Percentiles rank a stretch among this genome's conserved stretches.
Evolutionary conservation across 768 basidiomycete genomes (phyloP).

Genomic region (Calvatia gigantea): DNA sequence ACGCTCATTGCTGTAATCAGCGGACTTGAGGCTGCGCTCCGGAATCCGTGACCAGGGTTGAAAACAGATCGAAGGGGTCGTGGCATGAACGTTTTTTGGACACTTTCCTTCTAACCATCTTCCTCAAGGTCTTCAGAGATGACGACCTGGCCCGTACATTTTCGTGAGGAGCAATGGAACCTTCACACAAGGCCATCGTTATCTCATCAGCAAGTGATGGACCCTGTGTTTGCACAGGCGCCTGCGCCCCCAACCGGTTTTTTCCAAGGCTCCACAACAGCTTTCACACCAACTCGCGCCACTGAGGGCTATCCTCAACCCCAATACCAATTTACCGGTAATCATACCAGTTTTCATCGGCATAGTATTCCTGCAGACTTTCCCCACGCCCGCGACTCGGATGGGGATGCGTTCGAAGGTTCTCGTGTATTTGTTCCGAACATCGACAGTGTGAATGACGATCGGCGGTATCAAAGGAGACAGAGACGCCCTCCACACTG

Average conservation of each 20-base stretch:
- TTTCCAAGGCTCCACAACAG: background rate
- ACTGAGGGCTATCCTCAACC: background rate
- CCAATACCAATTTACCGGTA: background rate
- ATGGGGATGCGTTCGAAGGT: background rate
- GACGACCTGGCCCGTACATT: background rate
- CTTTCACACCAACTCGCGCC: background rate
- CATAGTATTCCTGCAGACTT: background rate
- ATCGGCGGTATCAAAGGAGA: background rate
- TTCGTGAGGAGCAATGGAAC: background rate
- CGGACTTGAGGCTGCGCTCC: background rate
- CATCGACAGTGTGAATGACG: background rate
- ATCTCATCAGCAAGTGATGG: background rate
- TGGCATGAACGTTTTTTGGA: background rate
- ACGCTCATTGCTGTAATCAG: background rate
- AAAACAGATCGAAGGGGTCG: background rate
- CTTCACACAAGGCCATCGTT: background rate
- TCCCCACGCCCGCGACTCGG: background rate
- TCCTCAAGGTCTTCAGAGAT: background rate
- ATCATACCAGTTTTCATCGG: background rate
- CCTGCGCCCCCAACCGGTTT: background rate
- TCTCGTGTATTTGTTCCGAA: background rate
- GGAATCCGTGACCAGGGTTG: background rate
- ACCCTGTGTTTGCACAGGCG: background rate
- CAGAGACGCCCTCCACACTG: slow-evolving; percentile 5
- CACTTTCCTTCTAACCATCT: background rate